These are phyloP conservation scores for Fusarium burgessii DNA, from an alignment of 2,329 filamentous ascomycete genomes.

Conservation along the genomic window DNA sequence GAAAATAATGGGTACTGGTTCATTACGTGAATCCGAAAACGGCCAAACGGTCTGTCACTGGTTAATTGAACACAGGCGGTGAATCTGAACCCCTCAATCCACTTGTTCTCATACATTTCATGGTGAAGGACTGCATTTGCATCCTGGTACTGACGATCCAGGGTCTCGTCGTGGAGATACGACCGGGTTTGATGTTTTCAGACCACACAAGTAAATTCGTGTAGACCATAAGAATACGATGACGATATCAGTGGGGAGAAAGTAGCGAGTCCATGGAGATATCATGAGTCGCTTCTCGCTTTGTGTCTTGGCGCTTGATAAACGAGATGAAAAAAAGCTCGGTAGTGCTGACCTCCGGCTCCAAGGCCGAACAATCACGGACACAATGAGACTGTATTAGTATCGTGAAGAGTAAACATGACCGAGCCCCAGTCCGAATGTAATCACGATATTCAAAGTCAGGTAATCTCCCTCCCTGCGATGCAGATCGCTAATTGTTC, in stretches of 20 bases:
- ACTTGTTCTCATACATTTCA: conserved; percentile 22
- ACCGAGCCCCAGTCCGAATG: conserved; percentile 15
- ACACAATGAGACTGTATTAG: background rate
- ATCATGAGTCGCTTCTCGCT: conserved; percentile 13
- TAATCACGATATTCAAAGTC: background rate
- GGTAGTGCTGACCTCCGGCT: conserved; percentile 14
- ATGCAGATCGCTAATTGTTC: background rate
- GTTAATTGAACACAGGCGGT: conserved; percentile 21
- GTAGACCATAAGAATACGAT: conserved; percentile 12
- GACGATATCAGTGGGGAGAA: conserved; percentile 32
- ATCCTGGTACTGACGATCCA: conserved; percentile 30
- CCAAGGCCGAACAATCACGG: conserved; percentile 35
- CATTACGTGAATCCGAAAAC: conserved; percentile 16
- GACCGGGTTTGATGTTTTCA: background rate
- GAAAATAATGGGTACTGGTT: conserved; percentile 18
- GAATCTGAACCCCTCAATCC: conserved; percentile 36
- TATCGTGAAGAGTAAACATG: background rate
- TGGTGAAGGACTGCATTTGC: conserved; percentile 2
- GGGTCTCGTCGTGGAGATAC: conserved; percentile 31
- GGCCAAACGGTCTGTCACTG: conserved; percentile 6
- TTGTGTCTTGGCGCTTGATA: conserved; percentile 27
- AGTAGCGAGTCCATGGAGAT: conserved; percentile 5
- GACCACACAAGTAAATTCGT: conserved; percentile 6
- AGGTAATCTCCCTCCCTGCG: conserved; percentile 31
- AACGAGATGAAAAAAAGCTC: conserved; percentile 26